Evolutionary conservation across 345 rosid genomes (phyloP).

Genomic region (Odontarrhena argentea): DNA sequence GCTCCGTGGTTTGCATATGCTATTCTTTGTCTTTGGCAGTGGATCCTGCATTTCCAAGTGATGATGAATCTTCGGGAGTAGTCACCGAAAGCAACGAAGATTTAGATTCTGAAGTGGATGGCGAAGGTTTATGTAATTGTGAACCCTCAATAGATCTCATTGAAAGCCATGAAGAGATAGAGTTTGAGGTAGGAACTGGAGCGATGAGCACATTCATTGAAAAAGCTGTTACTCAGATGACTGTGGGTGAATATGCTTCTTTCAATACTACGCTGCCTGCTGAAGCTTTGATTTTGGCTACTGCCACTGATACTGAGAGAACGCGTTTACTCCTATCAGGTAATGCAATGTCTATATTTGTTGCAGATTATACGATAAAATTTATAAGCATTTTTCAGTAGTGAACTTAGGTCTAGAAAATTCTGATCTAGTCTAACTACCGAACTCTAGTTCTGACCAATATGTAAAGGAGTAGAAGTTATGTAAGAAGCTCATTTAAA

Average conservation of each 20-base stretch:
- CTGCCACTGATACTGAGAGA: slow-evolving; percentile 53
- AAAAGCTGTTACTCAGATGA: slow-evolving; percentile 68
- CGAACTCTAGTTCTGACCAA: not conserved
- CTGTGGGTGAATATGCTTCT: slow-evolving; percentile 78
- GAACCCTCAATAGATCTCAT: slow-evolving; percentile 60
- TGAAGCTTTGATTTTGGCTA: slow-evolving; percentile 66
- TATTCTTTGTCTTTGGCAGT: slow-evolving; percentile 61
- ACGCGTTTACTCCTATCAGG: slow-evolving; percentile 51
- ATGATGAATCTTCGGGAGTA: slow-evolving; percentile 48
- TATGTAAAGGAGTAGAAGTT: not conserved
- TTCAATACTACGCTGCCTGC: slow-evolving; percentile 46
- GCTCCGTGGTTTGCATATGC: slow-evolving; percentile 60
- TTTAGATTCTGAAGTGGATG: slow-evolving; percentile 64
- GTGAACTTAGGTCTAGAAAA: slow-evolving; percentile 14
- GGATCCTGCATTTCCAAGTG: slow-evolving; percentile 32
- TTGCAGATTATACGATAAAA: slow-evolving; percentile 2
- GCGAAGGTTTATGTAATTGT: slow-evolving; percentile 27
- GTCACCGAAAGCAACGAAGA: slow-evolving; percentile 64
- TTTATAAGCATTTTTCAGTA: not conserved
- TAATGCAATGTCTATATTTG: slow-evolving; percentile 36
- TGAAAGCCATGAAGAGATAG: slow-evolving; percentile 81
- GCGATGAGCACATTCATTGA: slow-evolving; percentile 66
- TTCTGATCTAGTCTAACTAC: slow-evolving; percentile 5
- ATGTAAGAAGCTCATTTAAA: not conserved
- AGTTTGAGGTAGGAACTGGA: slow-evolving; percentile 88